Evolutionary conservation across 495 filamentous ascomycete genomes (phyloP), one percentile per base, ranked within the genome.

Genomic region (Podospora pseudocomata): DNA sequence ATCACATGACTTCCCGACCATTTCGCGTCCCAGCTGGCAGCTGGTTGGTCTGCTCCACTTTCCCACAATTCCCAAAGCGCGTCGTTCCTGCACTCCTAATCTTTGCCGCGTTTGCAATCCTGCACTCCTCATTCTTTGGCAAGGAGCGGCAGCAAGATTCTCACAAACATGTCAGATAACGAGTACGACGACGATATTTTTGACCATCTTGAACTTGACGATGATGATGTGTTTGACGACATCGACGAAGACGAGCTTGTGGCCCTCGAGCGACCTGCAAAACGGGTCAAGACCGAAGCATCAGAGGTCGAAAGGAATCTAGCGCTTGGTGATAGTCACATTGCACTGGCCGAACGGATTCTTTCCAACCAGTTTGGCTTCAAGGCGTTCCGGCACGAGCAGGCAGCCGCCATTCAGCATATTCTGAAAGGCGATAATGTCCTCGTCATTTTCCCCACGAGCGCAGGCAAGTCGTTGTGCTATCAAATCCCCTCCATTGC

Each of bases 371-470:
- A 73, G 0, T 88, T 87, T 73, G 81, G 80, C 2, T 80, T 82
- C 53, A 62, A 78, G 0, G 62, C 69, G 1, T 88, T 88, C 65
- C 80, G 83, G 32, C 77, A 86, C 34, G 82, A 84, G 67, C 86
- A 89, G 65, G 83, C 84, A 30, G 76, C 76, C 16, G 86, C 80
- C 16, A 87, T 88, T 63, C 68, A 79, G 19, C 70, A 80, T 6
- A 69, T 86, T 16, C 74, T 89, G 2, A 70, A 68, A 30, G 85
- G 85, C 2, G 77, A 82, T 2, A 87, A 83, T 69, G 79, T 80
- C 0, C 74, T 81, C 6, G 84, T 84, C 5, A 72, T 89, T 19
- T 89, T 88, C 66, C 87, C 87, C 1, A 88, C 87, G 5, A 86
- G 85, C 30, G 86, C 84, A 9, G 86, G 86, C 7, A 88, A 87